Conservation (phyloP, 202 grass and related monocot species). For the Musa balbisiana region DNA sequence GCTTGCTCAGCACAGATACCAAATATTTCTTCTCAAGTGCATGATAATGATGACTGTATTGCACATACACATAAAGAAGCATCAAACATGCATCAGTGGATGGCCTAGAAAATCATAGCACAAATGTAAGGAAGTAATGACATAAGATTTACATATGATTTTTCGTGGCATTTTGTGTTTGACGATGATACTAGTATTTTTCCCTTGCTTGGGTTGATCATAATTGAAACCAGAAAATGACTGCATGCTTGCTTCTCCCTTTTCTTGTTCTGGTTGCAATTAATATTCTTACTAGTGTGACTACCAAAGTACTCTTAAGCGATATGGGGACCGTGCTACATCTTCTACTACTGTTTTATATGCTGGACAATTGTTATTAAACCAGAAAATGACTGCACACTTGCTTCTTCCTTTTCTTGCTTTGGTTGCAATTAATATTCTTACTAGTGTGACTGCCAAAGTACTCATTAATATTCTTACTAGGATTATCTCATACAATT, state of each 20-base stretch:
- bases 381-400: not conserved
- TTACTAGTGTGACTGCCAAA: not conserved
- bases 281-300: not conserved
- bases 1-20: not conserved
- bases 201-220: too few species aligned
- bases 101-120: not conserved
- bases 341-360: not conserved
- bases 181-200: too few species aligned
- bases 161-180: too few species aligned
- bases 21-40: not conserved
- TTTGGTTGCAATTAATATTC: not conserved
- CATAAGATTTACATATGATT: too few species aligned
- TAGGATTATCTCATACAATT: not conserved
- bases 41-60: not conserved
- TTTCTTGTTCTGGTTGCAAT: not conserved
- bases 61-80: not conserved
- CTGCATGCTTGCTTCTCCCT: not conserved
- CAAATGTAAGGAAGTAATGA: too few species aligned
- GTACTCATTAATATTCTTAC: not conserved
- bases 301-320: not conserved
- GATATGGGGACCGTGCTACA: not conserved
- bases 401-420: not conserved
- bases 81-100: not conserved
- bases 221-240: not conserved
- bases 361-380: not conserved